Evolutionary conservation across 768 basidiomycete species (phyloP), one percentile per base, ranked within the genome.

Genomic region (Suillus subluteus): DNA sequence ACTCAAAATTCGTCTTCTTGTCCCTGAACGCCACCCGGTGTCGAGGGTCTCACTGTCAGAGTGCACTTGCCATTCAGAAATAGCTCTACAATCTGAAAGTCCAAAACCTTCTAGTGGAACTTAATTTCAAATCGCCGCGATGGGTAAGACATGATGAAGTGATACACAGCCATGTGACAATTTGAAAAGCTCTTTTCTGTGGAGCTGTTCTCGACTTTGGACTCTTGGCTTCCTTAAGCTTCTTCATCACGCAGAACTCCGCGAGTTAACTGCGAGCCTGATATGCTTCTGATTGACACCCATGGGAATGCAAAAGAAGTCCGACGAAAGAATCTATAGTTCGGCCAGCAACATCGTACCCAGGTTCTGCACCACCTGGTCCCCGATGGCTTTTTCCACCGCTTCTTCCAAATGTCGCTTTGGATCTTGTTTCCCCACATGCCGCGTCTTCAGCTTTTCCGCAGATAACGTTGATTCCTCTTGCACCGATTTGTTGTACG

Each of bases 401-500:
- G 94, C 92, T 79, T 98, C 98, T 73, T 97, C 96, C 69, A 99
- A 78, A 82, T 99, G 98, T 71, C 98, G 88, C 81, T 99, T 99
- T 41, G 98, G 98, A 80, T 98, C 96, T 73, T 96, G 94, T 78
- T 97, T 98, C 65, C 96, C 96, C 72, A 98, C 95, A 79, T 98
- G 96, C 71, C 98, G 89, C 61, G 96, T 98, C 82, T 98, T 98
- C 43, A 99, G 85, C 77, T 99, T 95, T 64, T 98, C 95, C 7
- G 91, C 75, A 16, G 95, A 92, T 64, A 99, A 81, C n/a, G 96
- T 98, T 63, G 95, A 91, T 79, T 99, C 98, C 78, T 99, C 98
- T 80, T 97, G 93, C 58, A 99, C 95, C 0, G 95, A 97, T 79
- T 97, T 98, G 79, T 97, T 98, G 83, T 99, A 99, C 35, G 92